Percentiles rank a stretch among this genome's conserved stretches.
These are phyloP conservation scores for Cytospora chrysosperma DNA, from an alignment of 2,329 filamentous ascomycete species.

Conservation along the genomic window DNA sequence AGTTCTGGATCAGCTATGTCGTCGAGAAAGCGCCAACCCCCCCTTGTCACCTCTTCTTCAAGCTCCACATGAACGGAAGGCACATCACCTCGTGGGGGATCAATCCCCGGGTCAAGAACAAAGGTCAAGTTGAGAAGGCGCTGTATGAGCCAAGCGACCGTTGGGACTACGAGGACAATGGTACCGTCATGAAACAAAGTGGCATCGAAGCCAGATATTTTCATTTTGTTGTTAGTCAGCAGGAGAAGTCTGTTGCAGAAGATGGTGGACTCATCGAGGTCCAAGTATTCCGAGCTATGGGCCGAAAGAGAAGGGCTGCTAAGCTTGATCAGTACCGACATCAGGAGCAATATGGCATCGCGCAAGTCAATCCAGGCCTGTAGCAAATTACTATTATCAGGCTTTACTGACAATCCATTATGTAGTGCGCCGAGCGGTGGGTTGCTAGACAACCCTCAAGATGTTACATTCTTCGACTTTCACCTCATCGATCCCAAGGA, in stretches of 20 bases:
- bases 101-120: constrained; percentile 36
- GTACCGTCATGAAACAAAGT: constrained; percentile 34
- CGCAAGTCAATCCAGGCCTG: constrained; percentile 40
- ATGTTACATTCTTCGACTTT: constrained; percentile 53
- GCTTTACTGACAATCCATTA: background rate
- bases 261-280: constrained; percentile 58
- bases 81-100: constrained; percentile 54
- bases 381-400: background rate
- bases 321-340: constrained; percentile 44
- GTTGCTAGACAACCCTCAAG: constrained; percentile 50
- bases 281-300: constrained; percentile 51
- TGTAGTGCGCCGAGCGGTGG: constrained; percentile 52
- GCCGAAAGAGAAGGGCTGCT: constrained; percentile 43
- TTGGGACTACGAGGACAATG: constrained; percentile 41
- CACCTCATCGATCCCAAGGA: constrained; percentile 51
- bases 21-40: constrained; percentile 37
- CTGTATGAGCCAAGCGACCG: constrained; percentile 48
- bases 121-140: constrained; percentile 44
- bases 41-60: constrained; percentile 51
- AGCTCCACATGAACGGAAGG: constrained; percentile 54
- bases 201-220: constrained; percentile 53
- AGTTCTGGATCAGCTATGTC: constrained; percentile 53
- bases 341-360: constrained; percentile 52
- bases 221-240: constrained; percentile 43
- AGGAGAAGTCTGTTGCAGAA: constrained; percentile 42